Base-by-base conservation (phyloP, 495 filamentous ascomycete genomes). In the Xylaria longipes region DNA sequence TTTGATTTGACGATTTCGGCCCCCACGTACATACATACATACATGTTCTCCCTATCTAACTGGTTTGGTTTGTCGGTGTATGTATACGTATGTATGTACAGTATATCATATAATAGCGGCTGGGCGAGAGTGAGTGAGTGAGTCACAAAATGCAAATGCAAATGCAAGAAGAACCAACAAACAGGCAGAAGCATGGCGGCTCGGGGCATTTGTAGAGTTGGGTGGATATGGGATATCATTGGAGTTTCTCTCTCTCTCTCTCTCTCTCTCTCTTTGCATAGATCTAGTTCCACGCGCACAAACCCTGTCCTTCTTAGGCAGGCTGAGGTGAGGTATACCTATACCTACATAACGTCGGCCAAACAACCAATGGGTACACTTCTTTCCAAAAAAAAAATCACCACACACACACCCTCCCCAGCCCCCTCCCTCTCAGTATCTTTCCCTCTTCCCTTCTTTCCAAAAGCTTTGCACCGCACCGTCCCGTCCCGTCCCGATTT, bases 161-260 rank as follows among this genome's bases (percentile, higher is more conserved):
- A 14, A 12, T 22, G 33, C 27, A 22, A 60, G 65, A 56, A 41
- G 14, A 56, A 43, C 65, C 33, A 56, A 67, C 65, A 67, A 56
- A 67, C 65, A 67, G 65, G 65, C 33, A 56, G 33, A 56, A 67
- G n/a, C 27, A 56, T 43, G 22, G 65, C 65, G 48, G 65, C 65
- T 14, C 41, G 56, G 12, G 14, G 48, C 65, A 56, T 67, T 9
- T 60, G 33, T 11, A 9, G 15, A 37, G 22, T 27, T 39, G 63
- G 45, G 43, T 52, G 63, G 63, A 54, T 41, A 67, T 67, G 46
- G 46, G 31, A 56, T 67, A 50, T 67, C 48, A 67, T 67, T 67
- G 65, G 65, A 56, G 45, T 67, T 27, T 54, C n/a, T 66, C 33
- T 33, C 22, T 56, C 33, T 33, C 31, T 66, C 25, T 22, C 43